Percentiles rank a stretch among this genome's conserved stretches.
phyloP scores from a whole-genome alignment of 768 basidiomycete genomes.

The Mycena indigotica region DNA sequence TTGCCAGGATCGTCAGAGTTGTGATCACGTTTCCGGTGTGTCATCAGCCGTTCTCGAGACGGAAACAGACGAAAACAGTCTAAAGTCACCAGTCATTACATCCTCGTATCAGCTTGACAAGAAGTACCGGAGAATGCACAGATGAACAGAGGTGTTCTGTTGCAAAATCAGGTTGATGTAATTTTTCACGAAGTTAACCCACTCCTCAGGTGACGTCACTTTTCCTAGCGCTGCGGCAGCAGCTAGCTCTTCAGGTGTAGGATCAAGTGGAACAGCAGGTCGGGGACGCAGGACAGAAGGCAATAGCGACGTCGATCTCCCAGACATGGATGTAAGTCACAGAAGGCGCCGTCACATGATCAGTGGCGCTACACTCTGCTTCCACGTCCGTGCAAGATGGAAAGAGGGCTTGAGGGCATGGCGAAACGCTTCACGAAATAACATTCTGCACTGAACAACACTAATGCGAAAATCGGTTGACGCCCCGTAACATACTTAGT shows the following conservation, averaged over 20 bases:
- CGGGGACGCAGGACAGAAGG: conserved; percentile 53
- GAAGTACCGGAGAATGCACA: conserved; percentile 61
- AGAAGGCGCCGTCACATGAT: neutral
- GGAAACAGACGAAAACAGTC: conserved; percentile 77
- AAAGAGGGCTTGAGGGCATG: no score
- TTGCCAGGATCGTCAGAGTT: conserved; percentile 48
- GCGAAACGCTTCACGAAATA: no score
- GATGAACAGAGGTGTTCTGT: conserved; percentile 80
- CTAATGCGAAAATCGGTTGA: no score
- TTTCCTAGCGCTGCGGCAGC: conserved; percentile 54
- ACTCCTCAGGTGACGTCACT: conserved; percentile 70
- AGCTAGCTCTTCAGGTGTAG: conserved; percentile 52
- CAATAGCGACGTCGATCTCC: conserved; percentile 29
- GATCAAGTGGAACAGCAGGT: conserved; percentile 56
- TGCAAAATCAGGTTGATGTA: neutral
- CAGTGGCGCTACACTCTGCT: no score
- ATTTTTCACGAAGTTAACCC: conserved; percentile 27
- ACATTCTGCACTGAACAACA: no score
- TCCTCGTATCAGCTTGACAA: neutral
- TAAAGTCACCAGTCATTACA: conserved; percentile 23
- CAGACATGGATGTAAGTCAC: neutral
- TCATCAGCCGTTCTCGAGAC: conserved; percentile 65
- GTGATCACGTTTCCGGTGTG: conserved; percentile 73
- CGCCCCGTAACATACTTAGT: no score
- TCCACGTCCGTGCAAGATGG: no score